Base-by-base conservation (phyloP, 2,329 filamentous ascomycete genomes). In the Fusarium sterilihyphosum region DNA sequence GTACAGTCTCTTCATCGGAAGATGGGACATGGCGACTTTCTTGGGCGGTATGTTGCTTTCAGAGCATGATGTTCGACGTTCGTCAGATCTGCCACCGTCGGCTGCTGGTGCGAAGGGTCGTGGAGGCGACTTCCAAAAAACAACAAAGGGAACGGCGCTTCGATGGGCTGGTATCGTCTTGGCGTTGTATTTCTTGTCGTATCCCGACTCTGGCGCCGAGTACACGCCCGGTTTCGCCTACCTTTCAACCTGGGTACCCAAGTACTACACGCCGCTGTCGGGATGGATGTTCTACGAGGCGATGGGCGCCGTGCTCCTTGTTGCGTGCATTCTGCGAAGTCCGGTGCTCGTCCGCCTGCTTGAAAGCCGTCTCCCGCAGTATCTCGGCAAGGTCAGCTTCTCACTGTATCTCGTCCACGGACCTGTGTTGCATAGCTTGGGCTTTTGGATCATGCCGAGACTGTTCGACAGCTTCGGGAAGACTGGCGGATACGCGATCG, bases 351-450 rank as follows among this genome's bases (percentile, higher is more conserved):
- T 77, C 38, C 47, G 64, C 6, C 4, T 82, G 12, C 74, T 84
- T 6, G 83, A 84, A 57, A 74, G 75, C 10, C 71, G 65, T 1
- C 38, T 78, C 11, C 75, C 82, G 17, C 83, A 84, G 65, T 84
- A 85, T 53, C 77, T 85, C 1, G 83, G 83, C 18, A 80, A 77
- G 53, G 77, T 85, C 65, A 84, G 82, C 67, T 85, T 84, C 77
- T 83, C 82, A 3, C 73, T 85, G n/a, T 85, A 85, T 65, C 82
- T 85, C 9, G 77, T 85, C 10, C 83, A 85, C 75, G 91, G 90
- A 0, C 90, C 90, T 0, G 81, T 93, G 2, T 80, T 92, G 9
- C 88, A 86, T 83, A 85, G 85, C 5, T 68, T 92, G 9, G 91
- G 90, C 44, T 90, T 93, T 78, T 85, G 91, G 68, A 56, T 94